A percentile compares a stretch with the other conserved stretches of the same genome.
These are phyloP conservation scores for Yamadazyma friedrichii DNA, from an alignment of 1,139 yeast genomes.

Conservation along the genomic window DNA sequence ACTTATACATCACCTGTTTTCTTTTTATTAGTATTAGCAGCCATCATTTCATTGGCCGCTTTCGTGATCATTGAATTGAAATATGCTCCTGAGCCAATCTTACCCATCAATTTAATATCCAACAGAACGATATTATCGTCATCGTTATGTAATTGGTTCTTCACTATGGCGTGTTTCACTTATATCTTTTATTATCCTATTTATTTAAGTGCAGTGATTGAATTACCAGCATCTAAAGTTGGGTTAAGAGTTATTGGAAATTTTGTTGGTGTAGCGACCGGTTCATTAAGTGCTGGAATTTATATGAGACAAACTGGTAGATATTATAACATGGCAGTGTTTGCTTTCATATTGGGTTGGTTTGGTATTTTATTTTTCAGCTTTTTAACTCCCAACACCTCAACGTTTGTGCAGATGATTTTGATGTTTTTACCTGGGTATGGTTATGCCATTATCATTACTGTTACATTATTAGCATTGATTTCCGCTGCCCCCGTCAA, in stretches of 20 bases:
- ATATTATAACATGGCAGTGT: constrained; percentile 51
- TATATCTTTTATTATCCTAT: constrained; percentile 64
- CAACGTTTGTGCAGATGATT: constrained; percentile 32
- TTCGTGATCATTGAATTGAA: constrained; percentile 54
- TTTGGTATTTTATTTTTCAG: constrained; percentile 46
- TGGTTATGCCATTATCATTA: constrained; percentile 60
- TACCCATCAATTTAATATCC: constrained; percentile 56
- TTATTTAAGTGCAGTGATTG: constrained; percentile 56
- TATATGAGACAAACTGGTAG: constrained; percentile 71
- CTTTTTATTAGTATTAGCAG: constrained; percentile 21
- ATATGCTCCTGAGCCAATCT: constrained; percentile 64
- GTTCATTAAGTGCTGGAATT: constrained; percentile 67
- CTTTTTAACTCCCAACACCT: constrained; percentile 40
- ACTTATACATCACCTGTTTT: constrained; percentile 37
- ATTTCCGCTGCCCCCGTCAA: constrained; percentile 62
- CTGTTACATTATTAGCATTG: constrained; percentile 65
- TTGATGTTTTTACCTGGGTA: constrained; percentile 50
- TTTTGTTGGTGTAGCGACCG: constrained; percentile 66
- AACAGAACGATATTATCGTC: constrained; percentile 63
- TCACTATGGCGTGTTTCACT: constrained; percentile 55
- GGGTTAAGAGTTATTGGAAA: constrained; percentile 66
- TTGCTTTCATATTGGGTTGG: constrained; percentile 43
- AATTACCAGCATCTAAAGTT: constrained; percentile 54
- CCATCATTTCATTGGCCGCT: constrained; percentile 22
- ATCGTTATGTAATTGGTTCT: constrained; percentile 67